A percentile compares a stretch with the other conserved stretches of the same genome.
These are phyloP conservation scores for Podospora pseudopauciseta DNA, from an alignment of 495 filamentous ascomycete genomes.

Conservation along the genomic window DNA sequence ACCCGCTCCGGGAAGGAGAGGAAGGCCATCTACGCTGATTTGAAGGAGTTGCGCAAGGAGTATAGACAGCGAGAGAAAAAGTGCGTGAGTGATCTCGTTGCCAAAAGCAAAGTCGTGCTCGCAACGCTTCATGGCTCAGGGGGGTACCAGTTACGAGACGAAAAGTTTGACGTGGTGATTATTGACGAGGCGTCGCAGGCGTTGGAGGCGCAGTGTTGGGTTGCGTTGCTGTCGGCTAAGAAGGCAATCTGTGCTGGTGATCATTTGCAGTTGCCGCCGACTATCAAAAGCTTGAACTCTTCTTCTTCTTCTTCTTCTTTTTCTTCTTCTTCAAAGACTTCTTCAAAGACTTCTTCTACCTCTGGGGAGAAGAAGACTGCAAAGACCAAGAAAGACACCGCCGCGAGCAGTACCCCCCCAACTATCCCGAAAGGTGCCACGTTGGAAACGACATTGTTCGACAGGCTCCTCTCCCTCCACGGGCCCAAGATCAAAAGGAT, in stretches of 20 bases:
- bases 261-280: slow-evolving; percentile 90
- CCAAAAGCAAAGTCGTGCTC: slow-evolving; percentile 78
- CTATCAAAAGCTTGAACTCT: slow-evolving; percentile 75
- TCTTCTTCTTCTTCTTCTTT: slow-evolving; percentile 34
- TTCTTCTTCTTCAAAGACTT: slow-evolving; percentile 43
- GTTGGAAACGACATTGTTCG: slow-evolving; percentile 87
- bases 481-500: slow-evolving; percentile 83
- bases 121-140: slow-evolving; percentile 92
- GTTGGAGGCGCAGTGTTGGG: slow-evolving; percentile 96
- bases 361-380: slow-evolving; percentile 18
- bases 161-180: slow-evolving; percentile 88
- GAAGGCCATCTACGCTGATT: slow-evolving; percentile 75
- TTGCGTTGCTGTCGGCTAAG: slow-evolving; percentile 73
- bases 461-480: slow-evolving; percentile 77
- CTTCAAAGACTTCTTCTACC: slow-evolving; percentile 32
- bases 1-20: slow-evolving; percentile 76
- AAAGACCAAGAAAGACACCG: slow-evolving; percentile 30
- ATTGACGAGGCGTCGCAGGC: slow-evolving; percentile 97
- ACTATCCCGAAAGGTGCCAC: slow-evolving; percentile 44
- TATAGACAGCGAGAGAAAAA: slow-evolving; percentile 78
- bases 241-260: slow-evolving; percentile 93
- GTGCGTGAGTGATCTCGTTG: slow-evolving; percentile 72
- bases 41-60: slow-evolving; percentile 83
- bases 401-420: not conserved
- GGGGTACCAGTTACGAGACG: slow-evolving; percentile 72